Percentiles rank a stretch among this genome's conserved stretches.
These are phyloP conservation scores for Fusarium newnesense DNA, from an alignment of 2,329 filamentous ascomycete genomes.

Conservation along the genomic window DNA sequence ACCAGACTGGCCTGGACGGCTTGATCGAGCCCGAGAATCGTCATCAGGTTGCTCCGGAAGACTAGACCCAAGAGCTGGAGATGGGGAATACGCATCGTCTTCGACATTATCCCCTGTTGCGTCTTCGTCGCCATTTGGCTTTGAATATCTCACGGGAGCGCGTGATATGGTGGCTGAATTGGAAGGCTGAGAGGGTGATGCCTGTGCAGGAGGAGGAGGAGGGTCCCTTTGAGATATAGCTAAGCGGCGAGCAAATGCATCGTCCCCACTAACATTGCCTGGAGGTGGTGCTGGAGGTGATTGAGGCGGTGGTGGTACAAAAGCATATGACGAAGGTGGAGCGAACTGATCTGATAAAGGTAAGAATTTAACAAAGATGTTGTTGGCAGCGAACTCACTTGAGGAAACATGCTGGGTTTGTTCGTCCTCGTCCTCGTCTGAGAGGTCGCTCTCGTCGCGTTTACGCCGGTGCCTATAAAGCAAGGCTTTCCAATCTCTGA, in stretches of 20 bases:
- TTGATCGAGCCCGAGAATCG: conserved; percentile 62
- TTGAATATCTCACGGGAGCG: conserved; percentile 78
- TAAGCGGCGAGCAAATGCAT: conserved; percentile 73
- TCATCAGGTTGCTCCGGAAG: conserved; percentile 48
- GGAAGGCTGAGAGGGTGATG: conserved; percentile 52
- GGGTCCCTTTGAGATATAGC: conserved; percentile 61
- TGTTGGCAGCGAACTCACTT: conserved; percentile 46
- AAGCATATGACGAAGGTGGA: conserved; percentile 66
- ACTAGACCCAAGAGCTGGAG: conserved; percentile 61
- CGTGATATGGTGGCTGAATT: conserved; percentile 75
- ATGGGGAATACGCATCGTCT: conserved; percentile 55
- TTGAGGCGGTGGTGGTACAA: conserved; percentile 65
- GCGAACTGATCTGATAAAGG: conserved; percentile 65
- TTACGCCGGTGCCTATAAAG: conserved; percentile 75
- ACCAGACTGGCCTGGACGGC: conserved; percentile 80
- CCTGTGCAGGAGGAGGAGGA: conserved; percentile 46
- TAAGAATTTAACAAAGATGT: conserved; percentile 31
- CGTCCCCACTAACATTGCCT: conserved; percentile 73
- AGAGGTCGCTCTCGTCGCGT: conserved; percentile 54
- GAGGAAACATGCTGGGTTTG: conserved; percentile 42
- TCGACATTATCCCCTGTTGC: conserved; percentile 54
- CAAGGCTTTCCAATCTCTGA: conserved; percentile 85
- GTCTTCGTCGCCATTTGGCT: conserved; percentile 40
- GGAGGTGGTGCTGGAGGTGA: conserved; percentile 58
- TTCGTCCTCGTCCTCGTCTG: conserved; percentile 53